Conservation (phyloP, 129 eudicot genomes). For the Oenanthe sinensis region DNA sequence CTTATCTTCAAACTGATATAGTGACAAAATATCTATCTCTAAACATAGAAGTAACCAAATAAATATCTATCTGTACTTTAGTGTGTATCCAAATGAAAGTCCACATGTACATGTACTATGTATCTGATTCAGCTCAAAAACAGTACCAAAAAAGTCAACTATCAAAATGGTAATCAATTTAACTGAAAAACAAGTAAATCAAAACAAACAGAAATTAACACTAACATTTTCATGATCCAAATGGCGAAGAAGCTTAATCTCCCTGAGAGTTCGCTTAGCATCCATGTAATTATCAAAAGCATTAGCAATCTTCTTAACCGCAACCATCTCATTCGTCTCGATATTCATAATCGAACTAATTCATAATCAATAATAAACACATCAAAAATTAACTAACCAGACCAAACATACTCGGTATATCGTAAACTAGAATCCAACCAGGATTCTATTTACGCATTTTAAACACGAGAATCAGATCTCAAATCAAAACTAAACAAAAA, state of each 20-base stretch:
- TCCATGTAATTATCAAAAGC: constrained; percentile 89
- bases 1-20: neutral
- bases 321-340: constrained; percentile 92
- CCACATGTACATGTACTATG: neutral
- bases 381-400: neutral
- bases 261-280: constrained; percentile 83
- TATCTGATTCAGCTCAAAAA: neutral
- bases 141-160: constrained; percentile 1
- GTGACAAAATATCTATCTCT: neutral
- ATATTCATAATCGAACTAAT: constrained; percentile 60
- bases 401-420: neutral
- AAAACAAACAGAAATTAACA: neutral
- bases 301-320: constrained; percentile 75
- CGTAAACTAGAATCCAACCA: neutral
- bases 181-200: neutral
- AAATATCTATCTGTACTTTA: neutral
- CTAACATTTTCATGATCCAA: constrained; percentile 87
- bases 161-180: neutral
- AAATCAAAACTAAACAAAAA: neutral
- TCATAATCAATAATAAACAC: constrained; percentile 10
- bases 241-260: constrained; percentile 81
- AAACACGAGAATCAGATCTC: neutral
- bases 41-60: neutral
- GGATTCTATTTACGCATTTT: neutral
- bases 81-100: neutral